These are phyloP conservation scores for Garcia nutans DNA, from an alignment of 345 rosid species.

Conservation along the genomic window DNA sequence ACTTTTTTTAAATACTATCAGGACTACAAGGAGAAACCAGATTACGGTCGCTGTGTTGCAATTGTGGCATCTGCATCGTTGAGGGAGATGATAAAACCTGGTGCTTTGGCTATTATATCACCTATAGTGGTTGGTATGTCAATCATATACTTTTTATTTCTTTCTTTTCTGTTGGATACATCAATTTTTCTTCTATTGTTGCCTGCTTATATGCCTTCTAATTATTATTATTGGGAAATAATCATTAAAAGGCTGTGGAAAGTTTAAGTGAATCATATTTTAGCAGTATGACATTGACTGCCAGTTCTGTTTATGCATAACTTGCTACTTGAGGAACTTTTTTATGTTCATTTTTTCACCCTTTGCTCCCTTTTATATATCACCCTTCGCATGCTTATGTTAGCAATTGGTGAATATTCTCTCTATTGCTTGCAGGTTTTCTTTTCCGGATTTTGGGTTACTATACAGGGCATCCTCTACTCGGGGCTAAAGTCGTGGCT, in stretches of 20 bases:
- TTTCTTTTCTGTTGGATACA: background rate
- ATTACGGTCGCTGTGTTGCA: slow-evolving; percentile 97
- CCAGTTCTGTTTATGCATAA: background rate
- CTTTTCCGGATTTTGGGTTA: slow-evolving; percentile 78
- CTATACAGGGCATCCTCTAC: slow-evolving; percentile 88
- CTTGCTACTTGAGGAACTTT: background rate
- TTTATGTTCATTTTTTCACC: background rate
- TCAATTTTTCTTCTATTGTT: background rate
- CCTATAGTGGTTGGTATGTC: slow-evolving; percentile 76
- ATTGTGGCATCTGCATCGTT: slow-evolving; percentile 95
- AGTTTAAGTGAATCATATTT: background rate
- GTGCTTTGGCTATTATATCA: slow-evolving; percentile 87
- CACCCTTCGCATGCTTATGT: background rate
- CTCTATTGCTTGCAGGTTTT: slow-evolving; percentile 50
- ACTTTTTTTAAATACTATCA: slow-evolving; percentile 21
- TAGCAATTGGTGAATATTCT: background rate
- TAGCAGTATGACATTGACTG: background rate
- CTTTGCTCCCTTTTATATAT: background rate
- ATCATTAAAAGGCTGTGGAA: background rate
- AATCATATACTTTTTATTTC: background rate
- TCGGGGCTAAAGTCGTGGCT: slow-evolving; percentile 97
- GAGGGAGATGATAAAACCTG: slow-evolving; percentile 98
- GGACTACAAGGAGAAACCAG: slow-evolving; percentile 97
- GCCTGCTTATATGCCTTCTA: background rate
- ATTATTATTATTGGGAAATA: background rate